A percentile compares a stretch with the other conserved stretches of the same genome.
Evolutionary conservation across 306 rosid species (phyloP).

Genomic region (Vigna unguiculata): DNA sequence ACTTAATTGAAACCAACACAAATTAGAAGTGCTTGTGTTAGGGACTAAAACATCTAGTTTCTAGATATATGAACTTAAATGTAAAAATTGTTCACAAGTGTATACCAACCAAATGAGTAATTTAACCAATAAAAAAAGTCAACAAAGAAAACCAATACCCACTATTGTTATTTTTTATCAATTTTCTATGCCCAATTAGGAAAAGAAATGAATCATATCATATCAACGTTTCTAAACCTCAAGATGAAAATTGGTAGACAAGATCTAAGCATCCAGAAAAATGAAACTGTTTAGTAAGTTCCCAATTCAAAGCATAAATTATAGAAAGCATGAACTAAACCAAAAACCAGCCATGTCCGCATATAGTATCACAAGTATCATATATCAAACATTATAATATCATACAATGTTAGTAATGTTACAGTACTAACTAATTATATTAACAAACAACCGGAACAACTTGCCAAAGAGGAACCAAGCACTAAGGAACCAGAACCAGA

Average conservation of each 20-base stretch:
- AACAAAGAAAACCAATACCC: background rate
- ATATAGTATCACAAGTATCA: too few relatives aligned
- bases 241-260: conserved; percentile 3
- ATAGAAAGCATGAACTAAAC: background rate
- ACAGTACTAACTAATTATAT: background rate
- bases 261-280: background rate
- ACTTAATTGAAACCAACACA: too few relatives aligned
- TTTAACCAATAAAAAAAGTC: background rate
- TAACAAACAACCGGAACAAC: conserved; percentile 13
- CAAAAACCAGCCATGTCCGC: too few relatives aligned
- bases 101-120: background rate
- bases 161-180: background rate
- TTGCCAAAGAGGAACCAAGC: background rate
- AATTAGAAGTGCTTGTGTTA: background rate
- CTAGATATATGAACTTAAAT: background rate
- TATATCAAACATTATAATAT: too few relatives aligned
- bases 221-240: background rate
- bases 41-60: background rate
- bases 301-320: conserved; percentile 10
- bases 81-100: background rate
- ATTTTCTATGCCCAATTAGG: background rate
- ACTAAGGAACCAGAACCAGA: conserved; percentile 10
- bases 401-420: background rate
- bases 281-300: background rate
- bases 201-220: background rate